Evolutionary conservation across 1,284 basidiomycete genomes (phyloP).

Genomic region (Austropuccinia psidii): DNA sequence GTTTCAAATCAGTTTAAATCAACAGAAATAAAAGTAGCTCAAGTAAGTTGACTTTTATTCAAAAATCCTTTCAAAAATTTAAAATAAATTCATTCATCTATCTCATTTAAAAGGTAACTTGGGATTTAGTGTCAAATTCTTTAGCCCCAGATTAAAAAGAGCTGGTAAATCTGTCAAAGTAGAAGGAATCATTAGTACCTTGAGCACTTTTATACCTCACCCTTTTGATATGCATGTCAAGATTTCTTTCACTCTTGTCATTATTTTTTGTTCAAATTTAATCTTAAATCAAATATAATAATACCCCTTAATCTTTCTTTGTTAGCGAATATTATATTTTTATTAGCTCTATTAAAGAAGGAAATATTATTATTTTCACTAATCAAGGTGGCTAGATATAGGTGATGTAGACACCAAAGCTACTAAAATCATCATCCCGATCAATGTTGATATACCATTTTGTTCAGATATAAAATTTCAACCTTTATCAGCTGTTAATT

Average conservation of each 20-base stretch:
- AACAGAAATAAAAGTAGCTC: conserved; percentile 30
- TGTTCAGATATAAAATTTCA: conserved; percentile 65
- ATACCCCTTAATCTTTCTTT: not conserved
- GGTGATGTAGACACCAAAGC: conserved; percentile 99
- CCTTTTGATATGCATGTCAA: conserved; percentile 60
- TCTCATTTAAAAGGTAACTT: conserved; percentile 53
- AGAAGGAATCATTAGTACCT: conserved; percentile 82
- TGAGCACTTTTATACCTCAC: conserved; percentile 96
- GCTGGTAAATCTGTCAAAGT: conserved; percentile 95
- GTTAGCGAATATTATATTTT: conserved; percentile 85
- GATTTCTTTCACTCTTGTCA: not conserved
- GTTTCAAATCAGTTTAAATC: conserved; percentile 12
- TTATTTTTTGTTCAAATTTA: not conserved
- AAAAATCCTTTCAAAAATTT: too few species aligned
- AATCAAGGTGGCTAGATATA: conserved; percentile 97
- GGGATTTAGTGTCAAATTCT: conserved; percentile 72
- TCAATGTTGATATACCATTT: conserved; percentile 59
- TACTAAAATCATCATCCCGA: conserved; percentile 62
- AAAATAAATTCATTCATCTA: too few species aligned
- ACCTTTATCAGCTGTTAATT: conserved; percentile 69
- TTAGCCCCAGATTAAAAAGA: conserved; percentile 70
- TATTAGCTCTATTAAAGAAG: conserved; percentile 90
- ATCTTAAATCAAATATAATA: not conserved
- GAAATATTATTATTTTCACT: conserved; percentile 95
- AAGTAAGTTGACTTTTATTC: too few species aligned